phyloP scores from a whole-genome alignment of 2,329 filamentous ascomycete genomes.

The Paecilomyces variotii region DNA sequence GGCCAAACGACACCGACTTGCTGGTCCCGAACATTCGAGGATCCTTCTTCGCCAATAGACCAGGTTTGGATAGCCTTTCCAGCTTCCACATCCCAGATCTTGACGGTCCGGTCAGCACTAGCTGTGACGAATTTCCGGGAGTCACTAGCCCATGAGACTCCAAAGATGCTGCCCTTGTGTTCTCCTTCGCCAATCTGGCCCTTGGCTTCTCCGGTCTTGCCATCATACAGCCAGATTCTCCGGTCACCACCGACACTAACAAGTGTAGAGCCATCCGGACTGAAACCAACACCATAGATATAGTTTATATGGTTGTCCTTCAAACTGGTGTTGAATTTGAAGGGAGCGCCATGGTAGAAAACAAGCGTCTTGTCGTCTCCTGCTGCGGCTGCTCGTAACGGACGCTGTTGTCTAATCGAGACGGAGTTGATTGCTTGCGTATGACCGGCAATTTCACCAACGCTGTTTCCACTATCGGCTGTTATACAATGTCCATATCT shows the following conservation, averaged over 20 bases:
- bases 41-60: conserved; percentile 69
- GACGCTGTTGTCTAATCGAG: conserved; percentile 78
- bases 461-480: conserved; percentile 89
- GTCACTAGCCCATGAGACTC: conserved; percentile 81
- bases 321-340: conserved; percentile 87
- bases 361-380: conserved; percentile 84
- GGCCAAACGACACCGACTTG: conserved; percentile 94
- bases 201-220: conserved; percentile 82
- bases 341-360: conserved; percentile 89
- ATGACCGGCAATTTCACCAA: conserved; percentile 89
- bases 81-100: conserved; percentile 82
- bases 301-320: conserved; percentile 77
- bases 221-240: conserved; percentile 89
- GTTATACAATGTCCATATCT: conserved; percentile 91
- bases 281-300: conserved; percentile 80
- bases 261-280: conserved; percentile 72
- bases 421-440: conserved; percentile 86
- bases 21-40: conserved; percentile 67
- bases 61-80: conserved; percentile 73
- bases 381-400: conserved; percentile 83
- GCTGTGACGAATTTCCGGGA: conserved; percentile 82
- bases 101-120: conserved; percentile 89
- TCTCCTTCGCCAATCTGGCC: conserved; percentile 62
- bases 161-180: conserved; percentile 89
- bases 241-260: conserved; percentile 90